Base-by-base conservation (phyloP, 2,329 filamentous ascomycete species). In the Dactylonectria macrodidyma region DNA sequence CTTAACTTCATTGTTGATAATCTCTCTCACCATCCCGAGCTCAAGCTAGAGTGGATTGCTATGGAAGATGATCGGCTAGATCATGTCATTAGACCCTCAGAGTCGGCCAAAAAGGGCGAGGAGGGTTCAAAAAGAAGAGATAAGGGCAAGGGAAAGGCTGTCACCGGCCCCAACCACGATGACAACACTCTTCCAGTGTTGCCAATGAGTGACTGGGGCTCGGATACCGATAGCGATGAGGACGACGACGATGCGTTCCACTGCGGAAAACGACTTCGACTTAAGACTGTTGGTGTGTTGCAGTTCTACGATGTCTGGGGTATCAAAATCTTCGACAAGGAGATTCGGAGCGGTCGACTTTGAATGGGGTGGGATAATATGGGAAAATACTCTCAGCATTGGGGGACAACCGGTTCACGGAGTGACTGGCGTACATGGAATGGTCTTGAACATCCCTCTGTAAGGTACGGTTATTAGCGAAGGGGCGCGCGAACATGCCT, bases 1-100 rank as follows among this genome's bases (percentile, higher is more conserved):
- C 83, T 86, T 47, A 84, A 83, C n/a, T 91, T 91, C 74, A 83
- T 89, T 33, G 82, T 89, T 10, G 89, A 91, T 75, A 88, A 83
- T 36, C 77, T 91, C 2, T 84, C 86, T 2, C 87, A 90, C 66
- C 83, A 87, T 65, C 87, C 87, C 0, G 75, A 85, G 10, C 80
- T 89, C 74, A 87, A 87, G 71, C 81, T 91, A 2, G 86, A 90
- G 74, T 91, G 86, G 82, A 79, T 91, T 19, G 86, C 87, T 5
- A 84, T 90, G 65, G 85, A 87, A 50, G 86, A 85, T 10, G 81
- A 86, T 61, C 78, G 80, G 1, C 84, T 87, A 5, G 85, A 88
- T 38, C 83, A 83, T 22, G 82, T 90, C 19, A 76, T 87, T 26
- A 81, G 86, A 36, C 81, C 80, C 59, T 73, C 79, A 6, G 77